Evolutionary conservation across 345 rosid species (phyloP).

Genomic region (Dipteronia sinensis): DNA sequence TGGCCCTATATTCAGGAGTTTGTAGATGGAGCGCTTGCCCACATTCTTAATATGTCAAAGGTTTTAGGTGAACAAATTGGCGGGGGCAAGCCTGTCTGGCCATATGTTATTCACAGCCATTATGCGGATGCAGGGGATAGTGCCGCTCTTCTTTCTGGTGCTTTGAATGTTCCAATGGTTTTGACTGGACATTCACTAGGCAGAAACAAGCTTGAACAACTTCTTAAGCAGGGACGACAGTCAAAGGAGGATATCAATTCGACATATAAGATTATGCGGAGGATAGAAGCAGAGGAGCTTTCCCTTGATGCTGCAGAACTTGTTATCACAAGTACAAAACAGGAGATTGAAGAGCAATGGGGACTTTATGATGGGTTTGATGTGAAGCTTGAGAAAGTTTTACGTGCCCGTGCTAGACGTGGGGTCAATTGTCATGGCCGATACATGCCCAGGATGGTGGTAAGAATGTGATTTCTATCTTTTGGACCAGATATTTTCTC

Average conservation of each 20-base stretch:
- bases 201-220: slow-evolving; percentile 95
- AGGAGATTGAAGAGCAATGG: slow-evolving; percentile 98
- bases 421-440: slow-evolving; percentile 95
- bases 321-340: slow-evolving; percentile 91
- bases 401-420: slow-evolving; percentile 92
- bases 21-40: slow-evolving; percentile 93
- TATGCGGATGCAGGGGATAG: slow-evolving; percentile 97
- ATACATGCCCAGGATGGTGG: slow-evolving; percentile 97
- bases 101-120: slow-evolving; percentile 93
- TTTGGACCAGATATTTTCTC: not conserved
- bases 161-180: slow-evolving; percentile 97
- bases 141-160: slow-evolving; percentile 91
- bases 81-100: slow-evolving; percentile 85
- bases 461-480: slow-evolving; percentile 30
- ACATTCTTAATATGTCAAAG: slow-evolving; percentile 88
- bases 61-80: slow-evolving; percentile 89
- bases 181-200: slow-evolving; percentile 97
- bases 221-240: slow-evolving; percentile 90
- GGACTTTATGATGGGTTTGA: slow-evolving; percentile 98
- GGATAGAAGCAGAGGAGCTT: slow-evolving; percentile 95
- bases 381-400: slow-evolving; percentile 90
- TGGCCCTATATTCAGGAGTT: slow-evolving; percentile 96
- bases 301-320: slow-evolving; percentile 96
- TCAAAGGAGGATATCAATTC: slow-evolving; percentile 91
- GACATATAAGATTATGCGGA: slow-evolving; percentile 88